A percentile compares a stretch with the other conserved stretches of the same genome.
phyloP scores from a whole-genome alignment of 2,329 filamentous ascomycete genomes.

The Exophiala phaeomuriformis region DNA sequence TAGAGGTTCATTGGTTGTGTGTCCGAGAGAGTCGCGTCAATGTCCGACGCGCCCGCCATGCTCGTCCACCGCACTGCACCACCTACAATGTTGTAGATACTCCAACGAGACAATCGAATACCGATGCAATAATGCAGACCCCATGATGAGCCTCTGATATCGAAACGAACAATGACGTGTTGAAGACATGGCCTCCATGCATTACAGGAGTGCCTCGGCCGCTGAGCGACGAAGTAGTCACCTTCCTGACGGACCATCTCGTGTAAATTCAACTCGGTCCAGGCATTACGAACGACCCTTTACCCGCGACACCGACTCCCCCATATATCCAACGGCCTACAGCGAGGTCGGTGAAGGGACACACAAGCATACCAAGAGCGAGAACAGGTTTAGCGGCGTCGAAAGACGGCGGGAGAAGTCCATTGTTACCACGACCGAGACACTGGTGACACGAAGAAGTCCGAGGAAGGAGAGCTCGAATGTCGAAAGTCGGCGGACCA shows the following conservation, averaged over 20 bases:
- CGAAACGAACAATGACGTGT: conserved; percentile 2
- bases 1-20: too few relatives aligned
- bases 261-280: conserved; percentile 26
- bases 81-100: too few relatives aligned
- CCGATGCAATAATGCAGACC: too few relatives aligned
- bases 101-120: too few relatives aligned
- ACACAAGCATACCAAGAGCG: conserved; percentile 15
- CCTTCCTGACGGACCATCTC: conserved; percentile 17
- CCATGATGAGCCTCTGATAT: too few relatives aligned
- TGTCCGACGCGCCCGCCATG: background rate
- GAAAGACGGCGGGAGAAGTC: conserved; percentile 31
- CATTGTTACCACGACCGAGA: conserved; percentile 34
- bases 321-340: conserved; percentile 16
- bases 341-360: conserved; percentile 21
- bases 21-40: background rate
- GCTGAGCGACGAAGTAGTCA: conserved; percentile 24
- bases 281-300: conserved; percentile 21
- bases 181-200: conserved; percentile 23
- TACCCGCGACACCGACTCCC: conserved; percentile 20
- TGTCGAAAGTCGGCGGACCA: conserved; percentile 8
- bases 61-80: background rate
- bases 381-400: conserved; percentile 23
- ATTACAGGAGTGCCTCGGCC: conserved; percentile 27
- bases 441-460: conserved; percentile 44
- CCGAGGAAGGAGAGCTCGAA: conserved; percentile 41